A percentile compares a stretch with the other conserved stretches of the same genome.
phyloP scores from a whole-genome alignment of 352 stramenopile species.

The Aphanomyces invadans region DNA sequence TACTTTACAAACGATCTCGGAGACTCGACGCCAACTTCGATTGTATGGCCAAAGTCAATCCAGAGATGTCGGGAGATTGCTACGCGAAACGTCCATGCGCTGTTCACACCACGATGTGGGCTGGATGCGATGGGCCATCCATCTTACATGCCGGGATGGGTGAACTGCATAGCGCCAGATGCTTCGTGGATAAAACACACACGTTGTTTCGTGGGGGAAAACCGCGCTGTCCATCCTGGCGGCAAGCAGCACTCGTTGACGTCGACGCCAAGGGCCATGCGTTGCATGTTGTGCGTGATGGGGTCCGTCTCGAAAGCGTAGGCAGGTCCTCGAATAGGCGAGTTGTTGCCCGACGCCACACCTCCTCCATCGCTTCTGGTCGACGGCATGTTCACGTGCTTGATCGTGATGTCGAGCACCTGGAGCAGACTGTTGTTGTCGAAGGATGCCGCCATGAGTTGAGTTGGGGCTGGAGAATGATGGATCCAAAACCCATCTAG shows the following conservation, averaged over 20 bases:
- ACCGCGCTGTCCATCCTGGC: slow-evolving; percentile 17
- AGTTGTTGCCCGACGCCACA: background rate
- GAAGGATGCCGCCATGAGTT: background rate
- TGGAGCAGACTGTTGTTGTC: slow-evolving; percentile 7
- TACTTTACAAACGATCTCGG: slow-evolving; percentile 4
- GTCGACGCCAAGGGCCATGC: slow-evolving; percentile 12
- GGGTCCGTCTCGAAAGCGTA: slow-evolving; percentile 10
- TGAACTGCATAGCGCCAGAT: slow-evolving; percentile 9
- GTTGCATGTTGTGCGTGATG: slow-evolving; percentile 13
- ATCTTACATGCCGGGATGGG: slow-evolving; percentile 13
- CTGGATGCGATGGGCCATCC: background rate
- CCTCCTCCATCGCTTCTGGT: background rate
- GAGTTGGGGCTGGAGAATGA: background rate
- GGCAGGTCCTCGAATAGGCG: background rate
- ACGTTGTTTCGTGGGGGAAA: slow-evolving; percentile 7
- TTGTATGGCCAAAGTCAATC: background rate
- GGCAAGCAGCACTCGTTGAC: slow-evolving; percentile 21
- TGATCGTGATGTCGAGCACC: slow-evolving; percentile 21
- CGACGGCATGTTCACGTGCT: background rate
- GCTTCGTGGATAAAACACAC: slow-evolving; percentile 18
- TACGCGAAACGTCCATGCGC: no score
- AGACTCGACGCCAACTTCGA: background rate
- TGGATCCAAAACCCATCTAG: background rate
- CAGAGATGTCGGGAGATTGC: no score
- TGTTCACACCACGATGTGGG: background rate